Conservation (phyloP, 306 rosid species). For the Ochetophila trinervis region DNA sequence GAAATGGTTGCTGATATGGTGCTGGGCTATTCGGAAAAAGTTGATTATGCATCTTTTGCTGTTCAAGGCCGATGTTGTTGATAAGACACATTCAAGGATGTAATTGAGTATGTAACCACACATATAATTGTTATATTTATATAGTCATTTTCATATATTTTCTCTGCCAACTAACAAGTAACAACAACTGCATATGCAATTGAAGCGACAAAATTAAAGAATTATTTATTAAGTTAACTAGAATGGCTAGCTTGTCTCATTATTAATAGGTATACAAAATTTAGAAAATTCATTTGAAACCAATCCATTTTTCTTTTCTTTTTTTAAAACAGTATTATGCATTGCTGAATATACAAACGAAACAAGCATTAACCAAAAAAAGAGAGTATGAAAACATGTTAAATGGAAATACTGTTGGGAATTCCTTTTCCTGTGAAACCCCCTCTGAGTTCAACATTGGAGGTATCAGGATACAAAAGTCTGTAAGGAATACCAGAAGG, state of each 20-base stretch:
- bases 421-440: constrained; percentile 48
- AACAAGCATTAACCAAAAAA: too few relatives aligned
- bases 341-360: not conserved
- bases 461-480: constrained; percentile 42
- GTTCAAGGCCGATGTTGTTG: constrained; percentile 46
- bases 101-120: not conserved
- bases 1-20: constrained; percentile 75
- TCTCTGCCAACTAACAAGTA: too few relatives aligned
- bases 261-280: not conserved
- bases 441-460: constrained; percentile 35
- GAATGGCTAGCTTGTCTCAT: too few relatives aligned
- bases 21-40: constrained; percentile 50
- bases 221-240: too few relatives aligned
- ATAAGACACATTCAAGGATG: not conserved
- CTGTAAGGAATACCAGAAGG: constrained; percentile 42
- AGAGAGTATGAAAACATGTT: constrained; percentile 9
- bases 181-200: not conserved
- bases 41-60: constrained; percentile 47
- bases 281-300: not conserved
- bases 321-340: not conserved
- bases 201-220: too few relatives aligned
- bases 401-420: constrained; percentile 59
- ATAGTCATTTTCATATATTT: too few relatives aligned
- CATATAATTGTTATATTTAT: too few relatives aligned
- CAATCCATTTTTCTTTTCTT: not conserved